Conservation (phyloP, 179 eudicot species). For the Silene coronaria region DNA sequence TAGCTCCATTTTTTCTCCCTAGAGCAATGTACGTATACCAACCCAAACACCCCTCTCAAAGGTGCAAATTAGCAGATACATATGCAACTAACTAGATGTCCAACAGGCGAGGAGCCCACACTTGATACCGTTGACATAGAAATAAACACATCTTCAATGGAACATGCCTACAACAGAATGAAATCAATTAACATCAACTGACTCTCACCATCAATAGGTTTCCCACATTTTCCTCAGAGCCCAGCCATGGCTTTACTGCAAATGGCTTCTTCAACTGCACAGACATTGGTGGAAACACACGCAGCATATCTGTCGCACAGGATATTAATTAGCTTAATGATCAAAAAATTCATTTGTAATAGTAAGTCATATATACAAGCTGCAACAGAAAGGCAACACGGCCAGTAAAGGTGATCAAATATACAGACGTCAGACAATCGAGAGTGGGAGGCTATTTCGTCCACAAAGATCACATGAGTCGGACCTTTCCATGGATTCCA, state of each 20-base stretch:
- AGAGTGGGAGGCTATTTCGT: too few relatives aligned
- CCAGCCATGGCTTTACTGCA: conserved; percentile 63
- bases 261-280: conserved; percentile 70
- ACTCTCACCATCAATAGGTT: conserved; percentile 81
- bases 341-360: neutral
- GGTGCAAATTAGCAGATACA: neutral
- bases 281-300: conserved; percentile 63
- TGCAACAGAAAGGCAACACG: neutral
- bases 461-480: too few relatives aligned
- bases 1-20: neutral
- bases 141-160: neutral
- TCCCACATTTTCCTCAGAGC: conserved; percentile 74
- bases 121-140: neutral
- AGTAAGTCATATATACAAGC: neutral
- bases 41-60: neutral
- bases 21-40: neutral
- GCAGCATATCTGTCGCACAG: conserved; percentile 47
- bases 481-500: too few relatives aligned
- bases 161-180: neutral
- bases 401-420: neutral
- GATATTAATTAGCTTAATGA: neutral
- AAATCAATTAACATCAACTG: neutral
- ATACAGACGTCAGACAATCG: neutral
- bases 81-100: neutral
- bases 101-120: neutral